Evolutionary conservation across 2,329 filamentous ascomycete species (phyloP).

Genomic region (Teratosphaeria viscida): DNA sequence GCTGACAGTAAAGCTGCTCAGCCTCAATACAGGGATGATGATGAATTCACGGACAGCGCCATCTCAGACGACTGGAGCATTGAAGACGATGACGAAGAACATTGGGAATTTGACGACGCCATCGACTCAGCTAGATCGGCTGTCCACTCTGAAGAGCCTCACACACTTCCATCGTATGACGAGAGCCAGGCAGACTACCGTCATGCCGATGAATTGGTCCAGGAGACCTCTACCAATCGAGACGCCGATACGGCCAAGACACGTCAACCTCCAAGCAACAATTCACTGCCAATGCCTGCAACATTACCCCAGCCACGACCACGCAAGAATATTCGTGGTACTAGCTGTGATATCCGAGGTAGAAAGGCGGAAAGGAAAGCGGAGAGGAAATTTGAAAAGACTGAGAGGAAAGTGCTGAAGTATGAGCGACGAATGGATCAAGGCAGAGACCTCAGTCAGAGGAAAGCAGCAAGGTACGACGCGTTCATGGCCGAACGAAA

Average conservation of each 20-base stretch:
- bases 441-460: slow-evolving; percentile 2
- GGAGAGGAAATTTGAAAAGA: slow-evolving; percentile 7
- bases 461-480: slow-evolving; percentile 3
- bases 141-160: slow-evolving; percentile 6
- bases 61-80: slow-evolving; percentile 7
- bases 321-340: too few relatives aligned
- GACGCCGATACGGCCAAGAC: not conserved
- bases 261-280: not conserved
- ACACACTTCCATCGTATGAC: slow-evolving; percentile 15
- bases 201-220: slow-evolving; percentile 14
- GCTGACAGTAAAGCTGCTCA: slow-evolving; percentile 6
- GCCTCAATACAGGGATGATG: slow-evolving; percentile 6
- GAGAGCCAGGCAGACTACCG: slow-evolving; percentile 12
- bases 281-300: too few relatives aligned
- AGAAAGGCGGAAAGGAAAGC: not conserved
- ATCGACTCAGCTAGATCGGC: slow-evolving; percentile 4
- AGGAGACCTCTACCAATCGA: slow-evolving; percentile 11
- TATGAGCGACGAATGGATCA: slow-evolving; percentile 4
- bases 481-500: slow-evolving; percentile 1
- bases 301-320: too few relatives aligned
- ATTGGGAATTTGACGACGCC: slow-evolving; percentile 23
- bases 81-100: slow-evolving; percentile 22
- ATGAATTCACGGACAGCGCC: not conserved
- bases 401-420: slow-evolving; percentile 2
- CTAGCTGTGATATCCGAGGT: too few relatives aligned